Conservation (phyloP, 208 protist species). For the Trypanosoma conorhini region DNA sequence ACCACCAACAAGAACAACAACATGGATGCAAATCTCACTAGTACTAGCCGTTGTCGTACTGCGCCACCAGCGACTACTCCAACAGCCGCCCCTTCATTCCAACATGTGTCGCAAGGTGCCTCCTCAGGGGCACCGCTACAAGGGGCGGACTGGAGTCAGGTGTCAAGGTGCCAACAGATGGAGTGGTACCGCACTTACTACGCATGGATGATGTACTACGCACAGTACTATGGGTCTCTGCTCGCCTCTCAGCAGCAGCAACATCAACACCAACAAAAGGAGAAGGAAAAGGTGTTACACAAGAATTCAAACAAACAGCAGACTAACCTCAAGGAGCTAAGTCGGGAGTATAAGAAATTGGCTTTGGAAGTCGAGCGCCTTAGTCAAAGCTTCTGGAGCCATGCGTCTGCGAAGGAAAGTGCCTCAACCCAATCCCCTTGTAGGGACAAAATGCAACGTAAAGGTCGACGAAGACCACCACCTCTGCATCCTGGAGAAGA, state of each 20-base stretch:
- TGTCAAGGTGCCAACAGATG: constrained; percentile 25
- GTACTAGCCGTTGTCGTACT: not conserved
- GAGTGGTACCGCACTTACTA: constrained; percentile 64
- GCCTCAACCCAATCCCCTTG: not conserved
- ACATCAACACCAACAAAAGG: constrained; percentile 6
- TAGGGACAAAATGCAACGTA: not conserved
- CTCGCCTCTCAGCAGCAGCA: constrained; percentile 23
- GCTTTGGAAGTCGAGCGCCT: constrained; percentile 21
- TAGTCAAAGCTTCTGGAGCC: not conserved
- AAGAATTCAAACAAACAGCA: not conserved
- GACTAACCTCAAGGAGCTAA: constrained; percentile 10
- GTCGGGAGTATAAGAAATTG: constrained; percentile 17
- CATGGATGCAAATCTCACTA: not conserved
- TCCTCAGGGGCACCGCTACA: not conserved
- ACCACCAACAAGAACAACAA: not conserved
- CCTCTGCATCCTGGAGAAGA: not conserved
- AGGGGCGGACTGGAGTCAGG: constrained; percentile 20
- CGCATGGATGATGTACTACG: constrained; percentile 70
- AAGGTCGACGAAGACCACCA: not conserved
- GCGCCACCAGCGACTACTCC: constrained; percentile 19
- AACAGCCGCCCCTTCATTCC: constrained; percentile 24
- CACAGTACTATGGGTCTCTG: constrained; percentile 44
- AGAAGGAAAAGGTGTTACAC: not conserved
- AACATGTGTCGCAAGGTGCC: constrained; percentile 1
- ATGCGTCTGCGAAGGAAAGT: not conserved